Conservation (phyloP, 768 basidiomycete genomes). For the Candolleomyces eurysporus region DNA sequence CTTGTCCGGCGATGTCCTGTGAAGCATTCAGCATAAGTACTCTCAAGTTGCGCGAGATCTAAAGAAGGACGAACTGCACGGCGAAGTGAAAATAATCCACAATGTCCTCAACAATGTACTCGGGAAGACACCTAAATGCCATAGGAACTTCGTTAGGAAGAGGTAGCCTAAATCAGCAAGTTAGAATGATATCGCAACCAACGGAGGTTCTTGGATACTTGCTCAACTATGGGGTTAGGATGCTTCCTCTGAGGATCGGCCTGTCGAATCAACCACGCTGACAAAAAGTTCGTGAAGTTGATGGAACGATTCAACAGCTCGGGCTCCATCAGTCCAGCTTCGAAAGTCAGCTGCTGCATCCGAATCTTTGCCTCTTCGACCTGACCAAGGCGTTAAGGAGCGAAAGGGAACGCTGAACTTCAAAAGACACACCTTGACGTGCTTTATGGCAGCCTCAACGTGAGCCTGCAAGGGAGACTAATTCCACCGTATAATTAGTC, state of each 20-base stretch:
- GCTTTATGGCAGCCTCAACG: constrained; percentile 72
- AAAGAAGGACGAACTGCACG: constrained; percentile 55
- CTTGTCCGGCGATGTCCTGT: constrained; percentile 68
- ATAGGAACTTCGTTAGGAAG: constrained; percentile 83
- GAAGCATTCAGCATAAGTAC: not conserved
- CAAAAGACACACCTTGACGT: constrained; percentile 58
- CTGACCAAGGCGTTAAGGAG: constrained; percentile 29
- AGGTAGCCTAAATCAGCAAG: constrained; percentile 56
- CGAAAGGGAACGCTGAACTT: not conserved
- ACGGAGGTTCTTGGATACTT: constrained; percentile 23
- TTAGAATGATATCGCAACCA: too few species aligned
- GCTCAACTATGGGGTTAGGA: constrained; percentile 70
- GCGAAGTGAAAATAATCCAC: constrained; percentile 86
- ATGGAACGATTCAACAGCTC: constrained; percentile 77
- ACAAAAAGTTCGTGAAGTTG: constrained; percentile 85
- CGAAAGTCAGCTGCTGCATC: constrained; percentile 74
- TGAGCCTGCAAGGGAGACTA: constrained; percentile 75
- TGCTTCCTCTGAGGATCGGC: constrained; percentile 81
- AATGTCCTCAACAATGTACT: constrained; percentile 92
- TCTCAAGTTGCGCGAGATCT: not conserved
- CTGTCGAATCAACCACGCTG: constrained; percentile 90
- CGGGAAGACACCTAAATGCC: constrained; percentile 84
- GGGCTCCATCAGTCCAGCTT: constrained; percentile 84
- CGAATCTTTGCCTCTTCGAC: constrained; percentile 67
- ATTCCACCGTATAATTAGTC: constrained; percentile 1